Percentiles rank a stretch among this genome's conserved stretches.
phyloP scores from a whole-genome alignment of 306 rosid species.

The Cucurbita moschata region DNA sequence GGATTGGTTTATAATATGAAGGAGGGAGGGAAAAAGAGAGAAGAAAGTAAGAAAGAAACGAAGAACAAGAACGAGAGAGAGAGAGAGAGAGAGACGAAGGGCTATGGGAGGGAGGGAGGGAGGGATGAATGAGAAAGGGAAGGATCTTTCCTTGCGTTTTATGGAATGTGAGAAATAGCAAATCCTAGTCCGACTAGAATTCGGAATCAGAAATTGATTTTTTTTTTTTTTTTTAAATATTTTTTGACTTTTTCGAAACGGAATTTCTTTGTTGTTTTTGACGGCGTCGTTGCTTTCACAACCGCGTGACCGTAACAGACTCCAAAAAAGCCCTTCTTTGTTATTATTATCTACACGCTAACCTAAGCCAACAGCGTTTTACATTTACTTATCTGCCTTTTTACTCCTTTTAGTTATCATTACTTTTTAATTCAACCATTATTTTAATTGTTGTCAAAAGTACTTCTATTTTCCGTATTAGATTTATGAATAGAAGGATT shows the following conservation, averaged over 20 bases:
- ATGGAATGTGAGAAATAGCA: background rate
- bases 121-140: background rate
- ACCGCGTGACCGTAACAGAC: background rate
- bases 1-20: background rate
- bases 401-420: background rate
- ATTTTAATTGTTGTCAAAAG: too few species aligned
- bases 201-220: background rate
- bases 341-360: background rate
- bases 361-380: background rate
- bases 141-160: slow-evolving; percentile 1
- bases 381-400: background rate
- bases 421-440: background rate
- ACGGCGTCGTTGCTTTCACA: slow-evolving; percentile 5
- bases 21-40: background rate
- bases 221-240: background rate
- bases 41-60: background rate
- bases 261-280: background rate
- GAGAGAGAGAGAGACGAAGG: background rate
- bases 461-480: too few species aligned
- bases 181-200: slow-evolving; percentile 2
- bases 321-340: background rate
- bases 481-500: too few species aligned
- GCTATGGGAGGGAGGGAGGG: background rate
- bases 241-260: slow-evolving; percentile 2
- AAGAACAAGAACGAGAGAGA: background rate